Conservation (phyloP, 2,329 filamentous ascomycete genomes). For the Epichloe typhina region DNA sequence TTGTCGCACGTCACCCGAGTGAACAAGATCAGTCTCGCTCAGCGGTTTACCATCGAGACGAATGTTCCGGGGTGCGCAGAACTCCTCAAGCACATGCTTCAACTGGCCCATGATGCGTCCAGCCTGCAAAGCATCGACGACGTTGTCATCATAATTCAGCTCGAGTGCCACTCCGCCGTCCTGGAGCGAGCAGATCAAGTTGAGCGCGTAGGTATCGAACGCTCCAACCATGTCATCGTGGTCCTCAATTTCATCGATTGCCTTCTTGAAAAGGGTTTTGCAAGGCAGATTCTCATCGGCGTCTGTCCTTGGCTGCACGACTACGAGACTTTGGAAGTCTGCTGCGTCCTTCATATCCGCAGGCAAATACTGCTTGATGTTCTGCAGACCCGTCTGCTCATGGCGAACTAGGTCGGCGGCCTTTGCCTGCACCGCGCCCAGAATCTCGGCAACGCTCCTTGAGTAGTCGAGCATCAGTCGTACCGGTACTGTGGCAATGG, state of each 20-base stretch:
- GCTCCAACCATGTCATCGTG: too few species aligned
- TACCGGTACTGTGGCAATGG: background rate
- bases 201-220: too few species aligned
- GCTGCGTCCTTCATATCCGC: background rate
- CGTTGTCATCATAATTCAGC: too few species aligned
- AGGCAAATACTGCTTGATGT: background rate
- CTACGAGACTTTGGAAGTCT: background rate
- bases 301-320: background rate
- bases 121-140: too few species aligned
- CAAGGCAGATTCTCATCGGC: too few species aligned
- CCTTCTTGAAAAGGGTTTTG: too few species aligned
- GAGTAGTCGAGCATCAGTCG: background rate
- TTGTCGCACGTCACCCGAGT: background rate
- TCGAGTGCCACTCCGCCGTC: too few species aligned
- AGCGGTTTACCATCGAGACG: background rate
- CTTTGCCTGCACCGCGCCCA: background rate
- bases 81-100: too few species aligned
- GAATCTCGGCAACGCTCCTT: background rate
- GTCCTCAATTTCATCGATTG: too few species aligned
- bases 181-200: too few species aligned
- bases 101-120: too few species aligned
- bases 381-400: background rate
- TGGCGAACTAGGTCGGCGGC: background rate
- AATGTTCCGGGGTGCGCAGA: too few species aligned
- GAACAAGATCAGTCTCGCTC: background rate